Evolutionary conservation across 139 green algal species (phyloP).

Genomic region (Chlorella vulgaris): DNA sequence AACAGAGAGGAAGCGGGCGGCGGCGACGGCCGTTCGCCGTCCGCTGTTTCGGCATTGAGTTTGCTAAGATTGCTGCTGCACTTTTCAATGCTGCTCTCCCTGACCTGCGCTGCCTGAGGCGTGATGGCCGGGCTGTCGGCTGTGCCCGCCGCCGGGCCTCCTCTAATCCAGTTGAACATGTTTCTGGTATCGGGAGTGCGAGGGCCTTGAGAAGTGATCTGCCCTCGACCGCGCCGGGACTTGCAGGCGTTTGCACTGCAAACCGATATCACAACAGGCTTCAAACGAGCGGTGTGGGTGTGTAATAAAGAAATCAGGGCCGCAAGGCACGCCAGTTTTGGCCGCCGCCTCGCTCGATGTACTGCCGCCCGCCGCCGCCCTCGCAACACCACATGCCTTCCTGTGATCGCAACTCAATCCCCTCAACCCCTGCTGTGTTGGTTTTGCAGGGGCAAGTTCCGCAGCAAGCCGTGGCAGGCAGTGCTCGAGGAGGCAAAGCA

Average conservation of each 20-base stretch:
- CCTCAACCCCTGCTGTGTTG: too few relatives aligned
- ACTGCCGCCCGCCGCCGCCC: neutral
- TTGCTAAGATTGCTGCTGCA: neutral
- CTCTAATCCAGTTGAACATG: slow-evolving; percentile 16
- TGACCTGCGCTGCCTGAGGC: slow-evolving; percentile 14
- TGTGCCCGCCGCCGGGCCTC: neutral
- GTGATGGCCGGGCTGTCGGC: slow-evolving; percentile 1
- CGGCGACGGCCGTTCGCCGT: too few relatives aligned
- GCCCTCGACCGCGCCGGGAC: too few relatives aligned
- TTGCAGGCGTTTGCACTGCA: too few relatives aligned
- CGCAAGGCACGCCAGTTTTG: neutral
- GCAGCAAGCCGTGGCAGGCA: slow-evolving; percentile 76
- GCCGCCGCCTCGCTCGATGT: neutral
- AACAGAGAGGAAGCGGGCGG: too few relatives aligned
- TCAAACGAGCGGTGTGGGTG: neutral
- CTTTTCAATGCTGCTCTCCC: neutral
- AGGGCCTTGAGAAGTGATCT: too few relatives aligned
- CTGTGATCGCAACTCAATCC: too few relatives aligned
- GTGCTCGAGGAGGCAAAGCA: slow-evolving; percentile 76
- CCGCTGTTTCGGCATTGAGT: too few relatives aligned
- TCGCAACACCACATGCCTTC: neutral
- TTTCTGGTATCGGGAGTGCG: neutral
- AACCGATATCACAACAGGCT: too few relatives aligned
- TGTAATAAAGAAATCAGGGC: neutral
- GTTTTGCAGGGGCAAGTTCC: slow-evolving; percentile 79